A percentile compares a stretch with the other conserved stretches of the same genome.
Evolutionary conservation across 495 filamentous ascomycete genomes (phyloP).

Genomic region (Trichoderma asperelloides): DNA sequence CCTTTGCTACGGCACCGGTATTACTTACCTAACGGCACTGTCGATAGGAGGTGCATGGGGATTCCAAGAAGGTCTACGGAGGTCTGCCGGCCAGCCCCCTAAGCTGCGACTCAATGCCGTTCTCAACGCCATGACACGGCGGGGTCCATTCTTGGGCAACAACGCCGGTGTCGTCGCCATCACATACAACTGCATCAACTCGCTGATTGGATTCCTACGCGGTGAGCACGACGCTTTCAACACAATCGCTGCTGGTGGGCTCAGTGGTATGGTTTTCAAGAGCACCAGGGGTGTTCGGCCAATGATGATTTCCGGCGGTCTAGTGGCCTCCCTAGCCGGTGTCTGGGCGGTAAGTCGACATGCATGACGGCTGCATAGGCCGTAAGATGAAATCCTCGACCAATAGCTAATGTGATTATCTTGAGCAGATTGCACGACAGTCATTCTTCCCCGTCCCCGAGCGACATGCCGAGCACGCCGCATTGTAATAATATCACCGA

Average conservation of each 20-base stretch:
- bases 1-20: slow-evolving; percentile 92
- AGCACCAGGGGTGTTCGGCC: slow-evolving; percentile 81
- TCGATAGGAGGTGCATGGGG: slow-evolving; percentile 89
- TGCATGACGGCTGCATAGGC: not conserved
- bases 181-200: slow-evolving; percentile 91
- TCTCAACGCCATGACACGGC: slow-evolving; percentile 81
- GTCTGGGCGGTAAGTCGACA: slow-evolving; percentile 71
- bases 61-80: slow-evolving; percentile 73
- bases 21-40: slow-evolving; percentile 81
- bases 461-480: not conserved
- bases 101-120: slow-evolving; percentile 88
- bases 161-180: slow-evolving; percentile 89
- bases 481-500: slow-evolving; percentile 1
- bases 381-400: not conserved
- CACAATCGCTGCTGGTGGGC: slow-evolving; percentile 69
- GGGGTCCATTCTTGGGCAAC: slow-evolving; percentile 96
- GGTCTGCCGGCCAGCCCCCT: slow-evolving; percentile 65
- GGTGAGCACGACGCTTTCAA: slow-evolving; percentile 90
- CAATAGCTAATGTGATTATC: not conserved
- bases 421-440: slow-evolving; percentile 20
- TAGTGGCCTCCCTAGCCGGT: slow-evolving; percentile 78
- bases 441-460: slow-evolving; percentile 22
- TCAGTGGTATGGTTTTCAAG: slow-evolving; percentile 94
- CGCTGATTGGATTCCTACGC: slow-evolving; percentile 71
- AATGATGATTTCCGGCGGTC: slow-evolving; percentile 84